Evolutionary conservation across 1,284 basidiomycete species (phyloP).

Genomic region (Mycosarcoma maydis): DNA sequence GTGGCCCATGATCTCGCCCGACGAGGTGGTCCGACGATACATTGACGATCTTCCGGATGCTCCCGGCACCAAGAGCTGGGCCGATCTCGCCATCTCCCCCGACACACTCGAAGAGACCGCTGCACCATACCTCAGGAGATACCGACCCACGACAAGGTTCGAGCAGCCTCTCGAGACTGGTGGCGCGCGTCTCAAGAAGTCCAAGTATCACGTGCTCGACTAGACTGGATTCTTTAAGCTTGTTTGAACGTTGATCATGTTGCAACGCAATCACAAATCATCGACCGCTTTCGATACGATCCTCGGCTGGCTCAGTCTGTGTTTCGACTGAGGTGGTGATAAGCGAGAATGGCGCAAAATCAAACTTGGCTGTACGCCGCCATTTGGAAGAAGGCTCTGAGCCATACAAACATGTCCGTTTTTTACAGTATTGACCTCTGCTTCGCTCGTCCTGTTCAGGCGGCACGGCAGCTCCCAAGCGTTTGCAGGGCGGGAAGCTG

Average conservation of each 20-base stretch:
- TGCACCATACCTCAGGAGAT: constrained; percentile 88
- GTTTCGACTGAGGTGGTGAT: neutral
- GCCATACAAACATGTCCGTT: no score
- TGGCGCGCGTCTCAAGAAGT: constrained; percentile 53
- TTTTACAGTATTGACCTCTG: no score
- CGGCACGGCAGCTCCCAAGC: no score
- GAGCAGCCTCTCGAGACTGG: constrained; percentile 68
- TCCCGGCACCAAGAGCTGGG: constrained; percentile 70
- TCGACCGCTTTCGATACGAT: neutral
- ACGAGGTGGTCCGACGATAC: constrained; percentile 88
- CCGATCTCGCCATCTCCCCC: constrained; percentile 74
- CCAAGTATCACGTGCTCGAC: constrained; percentile 50
- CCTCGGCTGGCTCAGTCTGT: neutral
- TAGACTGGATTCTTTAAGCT: constrained; percentile 3
- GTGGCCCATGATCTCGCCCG: constrained; percentile 92
- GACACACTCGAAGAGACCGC: constrained; percentile 89
- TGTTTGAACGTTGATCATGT: neutral
- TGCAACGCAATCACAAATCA: constrained; percentile 6
- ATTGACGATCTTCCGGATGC: constrained; percentile 75
- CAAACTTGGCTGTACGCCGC: no score
- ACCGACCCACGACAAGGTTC: constrained; percentile 75
- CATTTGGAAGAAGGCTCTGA: no score
- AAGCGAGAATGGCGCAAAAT: no score
- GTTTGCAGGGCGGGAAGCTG: no score
- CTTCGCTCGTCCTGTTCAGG: no score